phyloP scores from a whole-genome alignment of 495 filamentous ascomycete genomes.

The Talaromyces liani region DNA sequence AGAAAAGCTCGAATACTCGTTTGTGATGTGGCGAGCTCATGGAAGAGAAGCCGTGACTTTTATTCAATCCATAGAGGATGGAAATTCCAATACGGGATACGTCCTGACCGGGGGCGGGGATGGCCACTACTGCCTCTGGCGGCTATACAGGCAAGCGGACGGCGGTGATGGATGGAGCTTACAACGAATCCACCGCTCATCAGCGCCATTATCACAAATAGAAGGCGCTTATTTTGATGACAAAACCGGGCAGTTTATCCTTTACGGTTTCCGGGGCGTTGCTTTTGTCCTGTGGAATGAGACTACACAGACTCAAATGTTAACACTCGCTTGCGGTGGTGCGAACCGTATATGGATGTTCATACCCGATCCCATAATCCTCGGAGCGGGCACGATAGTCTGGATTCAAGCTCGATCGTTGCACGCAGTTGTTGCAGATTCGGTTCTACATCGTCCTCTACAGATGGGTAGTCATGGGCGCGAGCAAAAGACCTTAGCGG shows the following conservation, averaged over 20 bases:
- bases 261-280: conserved; percentile 75
- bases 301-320: conserved; percentile 53
- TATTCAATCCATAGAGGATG: conserved; percentile 34
- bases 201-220: conserved; percentile 59
- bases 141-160: conserved; percentile 11
- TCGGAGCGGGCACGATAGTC: conserved; percentile 32
- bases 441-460: conserved; percentile 44
- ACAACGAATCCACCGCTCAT: conserved; percentile 41
- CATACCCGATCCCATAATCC: conserved; percentile 22
- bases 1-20: conserved; percentile 16
- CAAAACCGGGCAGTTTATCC: conserved; percentile 42
- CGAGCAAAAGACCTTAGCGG: conserved; percentile 75
- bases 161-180: conserved; percentile 17
- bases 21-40: conserved; percentile 33
- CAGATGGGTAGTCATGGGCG: conserved; percentile 72
- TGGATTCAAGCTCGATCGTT: conserved; percentile 43
- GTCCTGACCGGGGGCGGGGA: conserved; percentile 66
- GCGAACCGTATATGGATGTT: conserved; percentile 65
- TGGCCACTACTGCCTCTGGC: conserved; percentile 58
- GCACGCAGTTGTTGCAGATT: conserved; percentile 39
- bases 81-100: conserved; percentile 19
- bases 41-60: conserved; percentile 63
- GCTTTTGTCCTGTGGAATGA: conserved; percentile 77
- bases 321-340: conserved; percentile 72
- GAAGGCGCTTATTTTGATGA: conserved; percentile 56